Evolutionary conservation across 495 filamentous ascomycete genomes (phyloP).

Genomic region (Hyaloscypha variabilis): DNA sequence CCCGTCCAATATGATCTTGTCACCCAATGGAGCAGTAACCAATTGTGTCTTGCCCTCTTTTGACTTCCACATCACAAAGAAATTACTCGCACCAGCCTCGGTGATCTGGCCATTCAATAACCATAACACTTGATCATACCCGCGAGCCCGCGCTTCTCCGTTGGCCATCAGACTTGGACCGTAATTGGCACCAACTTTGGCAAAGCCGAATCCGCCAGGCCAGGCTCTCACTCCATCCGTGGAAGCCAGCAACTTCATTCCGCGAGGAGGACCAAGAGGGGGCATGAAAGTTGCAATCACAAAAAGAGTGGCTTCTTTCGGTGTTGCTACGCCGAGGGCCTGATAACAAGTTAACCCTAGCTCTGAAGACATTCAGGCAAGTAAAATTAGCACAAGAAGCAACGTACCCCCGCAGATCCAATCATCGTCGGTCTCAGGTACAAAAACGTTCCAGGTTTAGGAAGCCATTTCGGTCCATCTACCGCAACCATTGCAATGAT

Average conservation of each 20-base stretch:
- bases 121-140: constrained; percentile 92
- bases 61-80: constrained; percentile 83
- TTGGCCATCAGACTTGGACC: constrained; percentile 79
- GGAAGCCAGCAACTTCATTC: constrained; percentile 78
- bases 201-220: constrained; percentile 90
- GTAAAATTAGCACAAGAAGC: background rate
- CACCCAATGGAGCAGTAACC: constrained; percentile 79
- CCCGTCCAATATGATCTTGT: constrained; percentile 82
- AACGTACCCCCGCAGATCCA: constrained; percentile 52
- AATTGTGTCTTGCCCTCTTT: constrained; percentile 69
- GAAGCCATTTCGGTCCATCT: constrained; percentile 81
- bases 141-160: constrained; percentile 65
- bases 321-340: constrained; percentile 79
- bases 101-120: constrained; percentile 81
- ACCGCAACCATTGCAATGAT: constrained; percentile 69
- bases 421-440: constrained; percentile 86
- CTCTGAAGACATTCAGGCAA: background rate
- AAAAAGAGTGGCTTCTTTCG: constrained; percentile 82
- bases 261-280: constrained; percentile 52
- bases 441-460: constrained; percentile 69
- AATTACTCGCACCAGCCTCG: constrained; percentile 90
- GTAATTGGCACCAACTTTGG: constrained; percentile 93
- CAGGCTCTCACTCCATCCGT: constrained; percentile 81
- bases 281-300: constrained; percentile 77
- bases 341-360: constrained; percentile 37